Conservation (phyloP, 208 protist genomes). For the Wallacemonas collosoma region DNA sequence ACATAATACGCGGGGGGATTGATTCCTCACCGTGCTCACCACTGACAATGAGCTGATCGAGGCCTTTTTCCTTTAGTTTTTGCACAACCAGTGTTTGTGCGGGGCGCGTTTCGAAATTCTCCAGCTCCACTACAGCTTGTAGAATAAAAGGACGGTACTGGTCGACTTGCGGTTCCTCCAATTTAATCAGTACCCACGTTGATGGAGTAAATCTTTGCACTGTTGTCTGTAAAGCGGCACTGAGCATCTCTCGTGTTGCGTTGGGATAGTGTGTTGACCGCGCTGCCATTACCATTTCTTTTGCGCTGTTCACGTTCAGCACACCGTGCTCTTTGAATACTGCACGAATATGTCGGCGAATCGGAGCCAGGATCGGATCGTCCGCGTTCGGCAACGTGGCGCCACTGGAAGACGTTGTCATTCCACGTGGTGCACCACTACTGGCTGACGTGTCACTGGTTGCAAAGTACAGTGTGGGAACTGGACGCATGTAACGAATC, state of each 20-base stretch:
- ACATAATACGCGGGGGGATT: conserved; percentile 31
- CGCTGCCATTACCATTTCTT: conserved; percentile 73
- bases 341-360: conserved; percentile 61
- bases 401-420: conserved; percentile 4
- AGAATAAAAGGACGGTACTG: conserved; percentile 74
- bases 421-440: conserved; percentile 1
- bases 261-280: conserved; percentile 64
- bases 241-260: conserved; percentile 81
- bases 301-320: conserved; percentile 80
- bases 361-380: conserved; percentile 55
- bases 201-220: conserved; percentile 79
- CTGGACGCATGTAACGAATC: conserved; percentile 38
- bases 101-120: conserved; percentile 57
- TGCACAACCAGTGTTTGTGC: conserved; percentile 40
- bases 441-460: not conserved
- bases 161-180: conserved; percentile 71
- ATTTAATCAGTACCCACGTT: conserved; percentile 77
- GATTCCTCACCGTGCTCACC: conserved; percentile 19
- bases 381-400: conserved; percentile 20
- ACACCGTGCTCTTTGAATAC: conserved; percentile 85
- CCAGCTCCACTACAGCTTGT: conserved; percentile 50
- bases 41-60: not conserved
- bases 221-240: conserved; percentile 55
- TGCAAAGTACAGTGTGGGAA: conserved; percentile 39
- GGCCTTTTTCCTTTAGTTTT: conserved; percentile 16